Conservation (phyloP, 768 basidiomycete genomes). For the Lactarius tabidus region DNA sequence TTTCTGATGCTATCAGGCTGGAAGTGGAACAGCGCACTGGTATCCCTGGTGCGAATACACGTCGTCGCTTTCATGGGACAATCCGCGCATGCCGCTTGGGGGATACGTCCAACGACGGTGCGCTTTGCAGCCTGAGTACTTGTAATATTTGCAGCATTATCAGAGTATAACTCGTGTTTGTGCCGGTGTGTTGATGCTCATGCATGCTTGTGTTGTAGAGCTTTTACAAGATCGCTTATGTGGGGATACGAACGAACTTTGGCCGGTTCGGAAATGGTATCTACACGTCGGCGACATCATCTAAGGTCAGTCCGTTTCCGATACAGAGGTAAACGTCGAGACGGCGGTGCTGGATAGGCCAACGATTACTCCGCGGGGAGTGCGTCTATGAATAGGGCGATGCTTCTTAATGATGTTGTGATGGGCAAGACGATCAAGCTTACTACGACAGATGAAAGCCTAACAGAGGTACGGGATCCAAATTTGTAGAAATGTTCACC, state of each 20-base stretch:
- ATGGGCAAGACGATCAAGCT: constrained; percentile 28
- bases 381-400: constrained; percentile 23
- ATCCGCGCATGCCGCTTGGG: constrained; percentile 28
- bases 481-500: not conserved
- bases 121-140: constrained; percentile 18
- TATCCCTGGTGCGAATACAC: constrained; percentile 21
- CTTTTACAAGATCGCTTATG: constrained; percentile 26
- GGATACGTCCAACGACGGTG: constrained; percentile 17
- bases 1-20: constrained; percentile 14
- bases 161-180: constrained; percentile 5
- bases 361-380: constrained; percentile 26
- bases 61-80: constrained; percentile 32
- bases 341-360: constrained; percentile 20
- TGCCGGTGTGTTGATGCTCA: not conserved
- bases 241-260: constrained; percentile 24
- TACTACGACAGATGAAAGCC: not conserved
- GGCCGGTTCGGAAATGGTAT: constrained; percentile 30
- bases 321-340: not conserved
- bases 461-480: constrained; percentile 25
- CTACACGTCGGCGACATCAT: constrained; percentile 31
- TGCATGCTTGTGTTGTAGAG: constrained; percentile 8
- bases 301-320: constrained; percentile 23
- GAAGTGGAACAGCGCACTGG: constrained; percentile 20
- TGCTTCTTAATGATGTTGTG: constrained; percentile 30
- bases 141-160: constrained; percentile 30